Conservation (phyloP, 495 filamentous ascomycete genomes). For the Xylaria castorea region DNA sequence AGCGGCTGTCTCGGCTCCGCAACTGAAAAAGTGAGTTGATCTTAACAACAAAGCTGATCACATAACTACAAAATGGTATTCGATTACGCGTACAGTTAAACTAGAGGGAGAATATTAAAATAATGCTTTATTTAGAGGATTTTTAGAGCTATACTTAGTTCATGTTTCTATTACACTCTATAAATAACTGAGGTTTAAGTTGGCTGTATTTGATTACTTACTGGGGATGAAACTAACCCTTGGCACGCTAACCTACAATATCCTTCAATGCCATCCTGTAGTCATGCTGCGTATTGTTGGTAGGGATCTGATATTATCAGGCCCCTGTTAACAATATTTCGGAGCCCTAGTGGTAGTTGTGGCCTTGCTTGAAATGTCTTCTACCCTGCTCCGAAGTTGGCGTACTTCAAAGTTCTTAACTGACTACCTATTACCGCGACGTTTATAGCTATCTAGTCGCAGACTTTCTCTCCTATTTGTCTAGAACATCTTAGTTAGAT, state of each 20-base stretch:
- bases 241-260: background rate
- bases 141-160: too few species aligned
- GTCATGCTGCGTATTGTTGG: slow-evolving; percentile 2
- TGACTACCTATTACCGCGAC: background rate
- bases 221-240: background rate
- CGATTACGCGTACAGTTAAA: too few species aligned
- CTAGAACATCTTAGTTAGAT: background rate
- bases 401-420: background rate
- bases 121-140: too few species aligned
- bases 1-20: too few species aligned
- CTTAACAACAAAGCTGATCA: too few species aligned
- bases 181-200: background rate
- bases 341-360: background rate
- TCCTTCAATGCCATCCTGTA: background rate
- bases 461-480: background rate
- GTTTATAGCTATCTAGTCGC: background rate
- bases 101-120: too few species aligned
- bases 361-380: background rate
- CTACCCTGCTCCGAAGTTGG: background rate
- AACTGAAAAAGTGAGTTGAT: too few species aligned
- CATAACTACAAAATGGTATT: too few species aligned
- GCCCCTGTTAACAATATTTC: background rate
- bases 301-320: background rate
- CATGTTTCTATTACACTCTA: too few species aligned
- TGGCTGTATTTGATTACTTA: background rate